Base-by-base conservation (phyloP, 2,329 filamentous ascomycete genomes). In the Pseudogymnoascus sp. region DNA sequence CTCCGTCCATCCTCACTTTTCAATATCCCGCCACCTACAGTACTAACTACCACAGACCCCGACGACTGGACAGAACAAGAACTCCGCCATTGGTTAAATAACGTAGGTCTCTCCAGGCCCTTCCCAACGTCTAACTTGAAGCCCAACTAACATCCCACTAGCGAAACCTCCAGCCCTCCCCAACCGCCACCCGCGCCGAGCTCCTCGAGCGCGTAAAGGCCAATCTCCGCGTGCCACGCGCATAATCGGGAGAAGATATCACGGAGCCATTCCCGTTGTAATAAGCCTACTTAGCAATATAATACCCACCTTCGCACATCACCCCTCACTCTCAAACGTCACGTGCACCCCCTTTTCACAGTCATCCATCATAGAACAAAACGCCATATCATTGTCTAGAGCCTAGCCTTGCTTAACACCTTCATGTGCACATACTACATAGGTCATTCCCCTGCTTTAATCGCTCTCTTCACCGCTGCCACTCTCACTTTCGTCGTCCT, bases 21-120 rank as follows among this genome's bases (percentile, higher is more conserved):
- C 39, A n/a, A 41, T 39, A 28, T 64, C 64, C 30, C 45, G n/a
- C 30, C 28, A 28, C 25, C 36, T 30, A 60, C 52, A 22, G 28
- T 33, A 39, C 55, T 49, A 60, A 42, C 19, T 4, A 3, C 14
- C 5, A 60, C 63, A 86, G 85, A 88, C 66, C 86, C 86, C 2
- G 79, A 83, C 42, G 78, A 75, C 8, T 97, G 93, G 93, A 91
- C 90, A 0, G 80, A 82, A 62, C 87, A 91, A 58, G 91, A 97
- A 71, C 79, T 96, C 75, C 82, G 85, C 65, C 80, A 87, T 70
- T 97, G 92, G 92, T 78, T 97, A 60, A 84, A 85, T 52, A 84
- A 83, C 69, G 93, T 96, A 82, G 76, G 88, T 14, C 3, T 35
- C 5, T 60, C 45, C 22, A 61, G 66, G 62, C 66, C 33, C 45